Evolutionary conservation across 2,329 filamentous ascomycete species (phyloP), one percentile per base, ranked within the genome.

Genomic region (Penicillium sp.): DNA sequence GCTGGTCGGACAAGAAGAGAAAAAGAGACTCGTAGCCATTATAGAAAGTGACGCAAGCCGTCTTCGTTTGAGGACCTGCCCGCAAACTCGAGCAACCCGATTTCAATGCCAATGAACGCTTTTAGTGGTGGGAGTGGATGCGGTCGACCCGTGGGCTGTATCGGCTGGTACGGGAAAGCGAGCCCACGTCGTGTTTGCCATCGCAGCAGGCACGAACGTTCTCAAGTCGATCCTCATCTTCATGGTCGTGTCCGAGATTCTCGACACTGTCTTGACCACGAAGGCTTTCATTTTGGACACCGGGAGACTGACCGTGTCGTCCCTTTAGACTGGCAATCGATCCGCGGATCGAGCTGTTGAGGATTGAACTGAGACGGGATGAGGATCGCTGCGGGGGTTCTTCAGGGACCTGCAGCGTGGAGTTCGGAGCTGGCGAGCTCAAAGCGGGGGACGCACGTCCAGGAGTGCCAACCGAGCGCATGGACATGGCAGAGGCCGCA

Each of bases 131-230:
- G 10, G 68, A 69, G 54, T 73, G 70, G 38, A 63, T 67, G 40
- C 69, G 70, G 51, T 73, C 71, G 25, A 65, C 57, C 31, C 67
- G 66, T 6, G 71, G 70, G 55, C 72, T 74, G 53, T 71, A 74
- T 18, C 70, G 69, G 51, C 72, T 74, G 18, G 65, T 74, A 46
- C 72, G 67, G 16, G 72, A 69, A 20, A 75, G 65, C 24, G 72
- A 71, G 38, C 72, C 63, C 47, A 90, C 87, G 68, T 90, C 87
- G 64, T 90, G 87, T 75, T 88, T 89, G 61, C 87, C 94, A 81
- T 97, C 94, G 73, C 94, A 99, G 76, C 94, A 99, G 53, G 92
- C 92, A 68, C 94, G 82, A 58, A 99, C 94, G 70, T 99, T 96
- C 79, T 97, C 92, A 64, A 97, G 79, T 56, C 86, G 81, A 67